Evolutionary conservation across 2,329 filamentous ascomycete species (phyloP), one percentile per base, ranked within the genome.

Genomic region (Ceratocystis papillata): DNA sequence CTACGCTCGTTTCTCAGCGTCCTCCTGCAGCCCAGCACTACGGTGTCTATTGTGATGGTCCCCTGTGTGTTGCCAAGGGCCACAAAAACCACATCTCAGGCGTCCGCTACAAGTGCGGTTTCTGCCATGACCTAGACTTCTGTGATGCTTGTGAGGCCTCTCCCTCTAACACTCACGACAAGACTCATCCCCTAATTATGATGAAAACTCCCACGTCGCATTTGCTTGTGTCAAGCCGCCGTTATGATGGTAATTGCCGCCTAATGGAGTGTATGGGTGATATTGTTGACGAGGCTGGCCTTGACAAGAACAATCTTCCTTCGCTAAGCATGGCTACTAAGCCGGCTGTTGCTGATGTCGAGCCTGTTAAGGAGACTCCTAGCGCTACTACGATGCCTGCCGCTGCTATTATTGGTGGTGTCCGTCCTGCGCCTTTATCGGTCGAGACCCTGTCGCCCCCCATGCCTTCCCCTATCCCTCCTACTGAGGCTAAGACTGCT

Each of bases 131-230:
- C 74, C 87, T 87, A 44, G 94, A 99, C 76, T 96, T 96, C 79
- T 99, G 94, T 75, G 90, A 89, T 73, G 88, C 84, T 73, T 99
- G 94, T 77, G 95, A 99, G 78, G 90, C 93, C 62, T 86, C 86
- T 72, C 94, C 94, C 6, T 80, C 80, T 69, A 93, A 95, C 75
- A 79, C 79, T 25, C 94, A 99, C 79, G 96, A 97, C 80, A 87
- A 86, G 76, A 96, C 92, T n/a, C 94, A 99, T 72, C 94, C 94
- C 33, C 79, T 99, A 71, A 91, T 99, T 79, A 96, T 96, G 79
- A 91, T 99, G 80, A 96, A 90, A 82, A 95, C 89, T 1, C 89
- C 93, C 8, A 84, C 69, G 89, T 99, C 64, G 92, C 86, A 62
- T 25, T 45, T 48, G 46, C 3, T 61, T 37, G 50, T 46, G 22